Conservation (phyloP, 805 yeast species). For the Komagataella kurtzmanii region DNA sequence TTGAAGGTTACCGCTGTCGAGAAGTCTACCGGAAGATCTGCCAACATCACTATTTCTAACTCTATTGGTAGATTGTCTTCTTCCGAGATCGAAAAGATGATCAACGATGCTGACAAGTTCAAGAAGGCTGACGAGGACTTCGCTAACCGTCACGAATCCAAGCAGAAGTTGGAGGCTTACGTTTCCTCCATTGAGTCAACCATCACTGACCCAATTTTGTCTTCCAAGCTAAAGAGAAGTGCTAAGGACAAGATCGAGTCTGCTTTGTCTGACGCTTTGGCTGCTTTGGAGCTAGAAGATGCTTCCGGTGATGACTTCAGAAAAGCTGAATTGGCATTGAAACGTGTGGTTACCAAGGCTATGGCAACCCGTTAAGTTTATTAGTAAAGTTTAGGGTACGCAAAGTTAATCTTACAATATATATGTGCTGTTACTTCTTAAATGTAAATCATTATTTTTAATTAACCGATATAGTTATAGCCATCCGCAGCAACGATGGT, state of each 20-base stretch:
- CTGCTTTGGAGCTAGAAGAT: conserved; percentile 95
- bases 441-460: neutral
- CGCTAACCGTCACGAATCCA: conserved; percentile 99
- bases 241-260: conserved; percentile 95
- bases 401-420: neutral
- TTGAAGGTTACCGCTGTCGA: conserved; percentile 56
- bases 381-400: neutral
- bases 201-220: conserved; percentile 95
- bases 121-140: conserved; percentile 97
- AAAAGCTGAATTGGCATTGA: conserved; percentile 98
- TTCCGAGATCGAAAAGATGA: conserved; percentile 97
- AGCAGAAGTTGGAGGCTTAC: conserved; percentile 98
- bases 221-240: conserved; percentile 95
- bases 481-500: conserved; percentile 6
- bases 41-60: conserved; percentile 97
- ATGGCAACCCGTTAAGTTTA: conserved; percentile 84
- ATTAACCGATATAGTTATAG: neutral
- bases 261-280: conserved; percentile 96
- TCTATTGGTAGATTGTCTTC: conserved; percentile 97
- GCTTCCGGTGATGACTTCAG: conserved; percentile 93
- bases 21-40: conserved; percentile 97
- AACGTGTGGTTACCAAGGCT: conserved; percentile 99
- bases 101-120: conserved; percentile 97
- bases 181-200: conserved; percentile 91
- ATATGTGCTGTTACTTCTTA: neutral